Conservation (phyloP, 228 moss, liverwort and hornwort species). For the Sphagnum fallax region DNA sequence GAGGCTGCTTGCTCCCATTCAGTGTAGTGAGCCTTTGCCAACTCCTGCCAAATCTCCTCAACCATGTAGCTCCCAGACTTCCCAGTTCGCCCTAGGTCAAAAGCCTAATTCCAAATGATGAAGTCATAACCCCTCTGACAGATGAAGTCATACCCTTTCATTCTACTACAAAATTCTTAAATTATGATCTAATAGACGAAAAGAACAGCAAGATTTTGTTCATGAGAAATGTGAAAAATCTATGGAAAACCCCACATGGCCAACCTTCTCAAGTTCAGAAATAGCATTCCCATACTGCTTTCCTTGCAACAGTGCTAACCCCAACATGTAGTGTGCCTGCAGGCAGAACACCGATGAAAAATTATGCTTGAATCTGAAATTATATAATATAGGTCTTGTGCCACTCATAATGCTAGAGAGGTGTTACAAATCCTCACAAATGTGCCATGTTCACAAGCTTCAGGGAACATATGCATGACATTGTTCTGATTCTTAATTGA, state of each 20-base stretch:
- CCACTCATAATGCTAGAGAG: too few relatives aligned
- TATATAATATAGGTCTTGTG: too few relatives aligned
- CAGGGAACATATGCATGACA: too few relatives aligned
- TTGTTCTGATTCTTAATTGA: too few relatives aligned
- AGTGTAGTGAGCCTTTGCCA: slow-evolving; percentile 59
- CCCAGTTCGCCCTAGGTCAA: slow-evolving; percentile 68
- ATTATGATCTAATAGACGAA: too few relatives aligned
- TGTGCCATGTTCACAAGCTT: too few relatives aligned
- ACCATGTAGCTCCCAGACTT: slow-evolving; percentile 58
- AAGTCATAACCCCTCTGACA: too few relatives aligned
- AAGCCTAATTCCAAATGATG: slow-evolving; percentile 25
- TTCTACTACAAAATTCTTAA: background rate
- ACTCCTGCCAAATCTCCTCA: slow-evolving; percentile 86
- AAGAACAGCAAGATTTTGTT: too few relatives aligned
- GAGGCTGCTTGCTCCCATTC: slow-evolving; percentile 53
- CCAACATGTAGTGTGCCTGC: slow-evolving; percentile 70
- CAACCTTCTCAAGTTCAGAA: slow-evolving; percentile 66
- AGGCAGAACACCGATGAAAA: background rate
- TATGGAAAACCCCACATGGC: too few relatives aligned
- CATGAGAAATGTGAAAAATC: too few relatives aligned
- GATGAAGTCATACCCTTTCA: background rate
- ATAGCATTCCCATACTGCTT: slow-evolving; percentile 67
- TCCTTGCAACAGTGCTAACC: slow-evolving; percentile 67
- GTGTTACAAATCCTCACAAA: too few relatives aligned
- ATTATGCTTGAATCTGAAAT: too few relatives aligned